Base-by-base conservation (phyloP, 345 rosid genomes). In the Pelargonium nanum region DNA sequence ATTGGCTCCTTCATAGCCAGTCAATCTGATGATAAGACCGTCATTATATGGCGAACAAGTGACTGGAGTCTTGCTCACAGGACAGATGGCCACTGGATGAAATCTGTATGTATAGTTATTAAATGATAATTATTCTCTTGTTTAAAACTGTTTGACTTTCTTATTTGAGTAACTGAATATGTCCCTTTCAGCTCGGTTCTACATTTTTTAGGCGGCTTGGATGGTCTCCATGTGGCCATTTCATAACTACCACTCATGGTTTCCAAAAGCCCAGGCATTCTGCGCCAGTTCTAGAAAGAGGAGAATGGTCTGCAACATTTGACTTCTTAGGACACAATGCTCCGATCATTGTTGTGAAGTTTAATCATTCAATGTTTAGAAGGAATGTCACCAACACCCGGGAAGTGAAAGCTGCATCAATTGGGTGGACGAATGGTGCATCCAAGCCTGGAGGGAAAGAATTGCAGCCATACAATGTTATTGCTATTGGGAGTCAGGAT, bases 231-330 rank as follows among this genome's bases (percentile, higher is more conserved):
- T 94, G 99, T 76, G 99, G 99, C 52, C 99, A 90, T 78, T 94
- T 86, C 67, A 78, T 94, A 71, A 90, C 99, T 48, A 94, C 97
- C 12, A 94, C 99, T 64, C 96, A 94, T 61, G 99, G 99, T 68
- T 94, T 74, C 81, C 99, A 94, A 80, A 94, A 90, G 76, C 99
- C 99, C n/a, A 88, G 92, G 84, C 99, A 94, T 81, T 94, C 99
- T 70, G 99, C 97, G 55, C 99, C 99, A 25, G 99, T 94, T 75
- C 80, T 94, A 19, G 97, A 90, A 75, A 84, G 99, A 75, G 99
- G 96, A 53, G 97, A 94, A 71, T 94, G 99, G 99, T 87, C 95
- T 57, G 99, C 89, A 32, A 83, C 95, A 48, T 94, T 88, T 62
- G 99, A 94, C 77, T 94, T 94, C 82, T 68, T 94, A 69, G 99